Evolutionary conservation across 257 asterid species (phyloP).

Genomic region (Solanum clarkiae): DNA sequence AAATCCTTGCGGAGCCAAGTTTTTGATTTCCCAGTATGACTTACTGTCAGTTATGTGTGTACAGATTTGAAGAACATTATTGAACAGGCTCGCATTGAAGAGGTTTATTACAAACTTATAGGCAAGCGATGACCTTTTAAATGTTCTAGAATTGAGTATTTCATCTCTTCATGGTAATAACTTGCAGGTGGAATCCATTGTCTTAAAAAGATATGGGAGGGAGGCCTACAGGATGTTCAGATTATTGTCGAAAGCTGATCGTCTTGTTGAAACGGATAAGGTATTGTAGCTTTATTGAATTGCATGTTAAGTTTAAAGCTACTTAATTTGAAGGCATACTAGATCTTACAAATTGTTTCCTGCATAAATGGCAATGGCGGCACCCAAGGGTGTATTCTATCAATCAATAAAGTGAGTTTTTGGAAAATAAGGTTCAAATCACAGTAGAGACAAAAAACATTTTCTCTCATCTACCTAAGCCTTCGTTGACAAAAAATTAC

Average conservation of each 20-base stretch:
- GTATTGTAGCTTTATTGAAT: conserved; percentile 19
- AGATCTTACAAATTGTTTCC: neutral
- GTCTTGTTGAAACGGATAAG: conserved; percentile 58
- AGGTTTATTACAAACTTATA: conserved; percentile 29
- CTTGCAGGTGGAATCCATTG: conserved; percentile 73
- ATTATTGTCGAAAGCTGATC: conserved; percentile 42
- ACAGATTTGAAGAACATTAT: conserved; percentile 69
- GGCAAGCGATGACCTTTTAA: neutral
- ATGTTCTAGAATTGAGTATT: neutral
- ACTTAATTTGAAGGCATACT: neutral
- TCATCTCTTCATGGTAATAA: conserved; percentile 5
- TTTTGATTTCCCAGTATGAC: neutral
- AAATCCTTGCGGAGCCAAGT: neutral
- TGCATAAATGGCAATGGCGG: neutral
- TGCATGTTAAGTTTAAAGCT: neutral
- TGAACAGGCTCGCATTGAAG: conserved; percentile 72
- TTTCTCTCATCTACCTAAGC: neutral
- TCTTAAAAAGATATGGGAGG: conserved; percentile 66
- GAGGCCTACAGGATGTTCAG: conserved; percentile 86
- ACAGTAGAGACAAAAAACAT: neutral
- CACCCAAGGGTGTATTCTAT: neutral
- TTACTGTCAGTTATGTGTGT: conserved; percentile 7
- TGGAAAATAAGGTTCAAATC: neutral
- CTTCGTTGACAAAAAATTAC: neutral
- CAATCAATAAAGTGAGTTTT: neutral